phyloP scores from a whole-genome alignment of 1,284 basidiomycete genomes.

The Ganoderma boninense region DNA sequence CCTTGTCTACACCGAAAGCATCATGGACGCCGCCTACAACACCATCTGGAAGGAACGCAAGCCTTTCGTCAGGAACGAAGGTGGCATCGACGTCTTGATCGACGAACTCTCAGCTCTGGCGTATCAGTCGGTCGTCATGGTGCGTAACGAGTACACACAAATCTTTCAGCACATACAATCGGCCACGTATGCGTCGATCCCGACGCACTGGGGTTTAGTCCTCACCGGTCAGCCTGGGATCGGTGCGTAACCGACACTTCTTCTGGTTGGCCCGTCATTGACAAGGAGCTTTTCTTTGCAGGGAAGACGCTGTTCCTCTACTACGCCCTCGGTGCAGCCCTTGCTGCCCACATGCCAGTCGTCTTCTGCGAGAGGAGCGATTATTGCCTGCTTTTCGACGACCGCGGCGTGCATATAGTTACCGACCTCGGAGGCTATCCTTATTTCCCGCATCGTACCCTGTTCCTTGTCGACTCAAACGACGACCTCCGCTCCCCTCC shows the following conservation, averaged over 20 bases:
- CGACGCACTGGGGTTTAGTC: neutral
- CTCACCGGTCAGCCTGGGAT: neutral
- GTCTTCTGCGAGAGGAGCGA: neutral
- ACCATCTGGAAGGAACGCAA: neutral
- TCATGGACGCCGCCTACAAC: neutral
- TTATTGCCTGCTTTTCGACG: neutral
- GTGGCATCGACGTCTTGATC: neutral
- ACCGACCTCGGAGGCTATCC: neutral
- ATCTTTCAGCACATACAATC: neutral
- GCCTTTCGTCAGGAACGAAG: constrained; percentile 1
- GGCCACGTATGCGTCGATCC: neutral
- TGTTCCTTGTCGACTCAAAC: neutral
- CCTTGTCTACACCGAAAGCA: neutral
- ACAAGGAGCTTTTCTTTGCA: neutral
- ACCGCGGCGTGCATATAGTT: neutral
- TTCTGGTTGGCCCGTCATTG: neutral
- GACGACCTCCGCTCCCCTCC: neutral
- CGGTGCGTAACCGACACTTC: neutral
- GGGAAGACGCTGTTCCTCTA: neutral
- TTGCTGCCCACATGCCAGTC: neutral
- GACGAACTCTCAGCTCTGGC: neutral
- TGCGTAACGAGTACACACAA: neutral
- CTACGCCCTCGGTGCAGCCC: neutral
- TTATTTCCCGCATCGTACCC: neutral
- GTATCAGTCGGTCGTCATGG: neutral